These are phyloP conservation scores for Heteromeles arbutifolia DNA, from an alignment of 306 rosid species.

Conservation along the genomic window DNA sequence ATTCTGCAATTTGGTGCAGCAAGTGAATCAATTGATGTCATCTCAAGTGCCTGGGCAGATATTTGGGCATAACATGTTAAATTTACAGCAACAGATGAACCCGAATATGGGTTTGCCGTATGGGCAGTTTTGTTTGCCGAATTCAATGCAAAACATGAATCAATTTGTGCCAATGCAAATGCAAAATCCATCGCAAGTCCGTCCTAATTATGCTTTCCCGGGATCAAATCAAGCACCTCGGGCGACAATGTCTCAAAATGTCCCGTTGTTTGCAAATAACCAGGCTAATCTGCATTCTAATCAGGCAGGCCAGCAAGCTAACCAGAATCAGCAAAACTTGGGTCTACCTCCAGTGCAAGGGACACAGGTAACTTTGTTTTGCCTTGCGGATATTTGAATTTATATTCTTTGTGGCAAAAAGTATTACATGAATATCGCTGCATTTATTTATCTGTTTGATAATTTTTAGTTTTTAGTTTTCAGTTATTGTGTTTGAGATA, in stretches of 20 bases:
- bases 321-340: slow-evolving; percentile 37
- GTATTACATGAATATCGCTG: neutral
- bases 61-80: slow-evolving; percentile 31
- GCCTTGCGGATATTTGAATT: neutral
- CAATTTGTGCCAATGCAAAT: slow-evolving; percentile 54
- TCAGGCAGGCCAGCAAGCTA: slow-evolving; percentile 37
- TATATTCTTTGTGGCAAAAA: slow-evolving; percentile 7
- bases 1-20: slow-evolving; percentile 31
- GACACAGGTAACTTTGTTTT: slow-evolving; percentile 45
- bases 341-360: slow-evolving; percentile 28
- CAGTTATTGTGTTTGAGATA: too few relatives aligned
- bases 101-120: slow-evolving; percentile 45
- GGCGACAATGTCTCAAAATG: slow-evolving; percentile 42
- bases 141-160: slow-evolving; percentile 52
- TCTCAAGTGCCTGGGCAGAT: slow-evolving; percentile 44
- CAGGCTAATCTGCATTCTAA: slow-evolving; percentile 37
- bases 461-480: too few relatives aligned
- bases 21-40: slow-evolving; percentile 31
- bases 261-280: slow-evolving; percentile 23
- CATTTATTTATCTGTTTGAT: too few relatives aligned
- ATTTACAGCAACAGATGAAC: slow-evolving; percentile 21
- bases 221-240: slow-evolving; percentile 48
- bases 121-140: slow-evolving; percentile 56
- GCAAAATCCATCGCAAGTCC: slow-evolving; percentile 45
- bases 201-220: slow-evolving; percentile 33